Percentiles rank a stretch among this genome's conserved stretches.
Conservation (phyloP, 805 yeast genomes). For the Kodamaea hsintzibuensis region DNA sequence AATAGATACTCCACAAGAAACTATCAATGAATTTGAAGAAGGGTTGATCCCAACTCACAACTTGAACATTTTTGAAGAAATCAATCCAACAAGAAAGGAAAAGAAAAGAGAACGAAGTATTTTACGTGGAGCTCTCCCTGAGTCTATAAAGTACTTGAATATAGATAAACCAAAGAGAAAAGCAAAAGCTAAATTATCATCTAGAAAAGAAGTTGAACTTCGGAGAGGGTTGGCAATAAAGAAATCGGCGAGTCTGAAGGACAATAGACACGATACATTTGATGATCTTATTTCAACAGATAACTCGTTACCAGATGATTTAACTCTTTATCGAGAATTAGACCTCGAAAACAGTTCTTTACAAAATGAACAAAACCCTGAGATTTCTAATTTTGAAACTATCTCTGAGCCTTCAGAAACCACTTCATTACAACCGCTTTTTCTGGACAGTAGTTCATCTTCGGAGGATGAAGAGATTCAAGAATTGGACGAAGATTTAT, state of each 20-base stretch:
- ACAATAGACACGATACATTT: not conserved
- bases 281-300: conserved; percentile 3
- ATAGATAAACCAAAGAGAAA: conserved; percentile 20
- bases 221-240: conserved; percentile 40
- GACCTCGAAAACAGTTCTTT: not conserved
- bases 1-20: not conserved
- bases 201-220: conserved; percentile 15
- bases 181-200: not conserved
- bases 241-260: conserved; percentile 15
- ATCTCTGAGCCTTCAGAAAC: no score
- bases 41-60: conserved; percentile 7
- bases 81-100: not conserved
- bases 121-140: conserved; percentile 40
- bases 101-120: conserved; percentile 28
- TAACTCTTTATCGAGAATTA: not conserved
- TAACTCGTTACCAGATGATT: not conserved
- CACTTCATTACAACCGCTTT: not conserved
- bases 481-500: conserved; percentile 5
- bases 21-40: conserved; percentile 9
- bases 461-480: conserved; percentile 2
- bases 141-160: conserved; percentile 36
- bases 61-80: not conserved
- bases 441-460: conserved; percentile 1
- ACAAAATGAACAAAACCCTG: no score
- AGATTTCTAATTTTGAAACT: no score